phyloP scores from a whole-genome alignment of 345 rosid species.

The Kandelia obovata region DNA sequence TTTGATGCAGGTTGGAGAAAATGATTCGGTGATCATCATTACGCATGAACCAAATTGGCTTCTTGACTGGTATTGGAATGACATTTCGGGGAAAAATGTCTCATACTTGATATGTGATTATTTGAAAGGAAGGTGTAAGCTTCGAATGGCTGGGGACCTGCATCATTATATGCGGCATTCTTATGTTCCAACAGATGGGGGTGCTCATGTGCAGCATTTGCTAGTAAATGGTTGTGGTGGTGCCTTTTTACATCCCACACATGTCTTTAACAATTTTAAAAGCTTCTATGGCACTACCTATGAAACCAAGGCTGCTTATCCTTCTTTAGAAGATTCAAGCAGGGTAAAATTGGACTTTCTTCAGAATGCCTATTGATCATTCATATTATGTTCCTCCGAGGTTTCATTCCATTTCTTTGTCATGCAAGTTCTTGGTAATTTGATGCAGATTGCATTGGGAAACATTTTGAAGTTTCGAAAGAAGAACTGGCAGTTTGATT shows the following conservation, averaged over 20 bases:
- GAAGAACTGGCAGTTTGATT: conserved; percentile 99
- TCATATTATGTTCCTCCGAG: conserved; percentile 12
- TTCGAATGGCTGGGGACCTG: conserved; percentile 93
- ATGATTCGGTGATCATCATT: conserved; percentile 76
- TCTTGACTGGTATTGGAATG: conserved; percentile 92
- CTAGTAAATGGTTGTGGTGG: conserved; percentile 98
- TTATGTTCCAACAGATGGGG: conserved; percentile 63
- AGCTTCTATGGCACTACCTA: conserved; percentile 56
- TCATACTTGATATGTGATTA: conserved; percentile 70
- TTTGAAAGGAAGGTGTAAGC: conserved; percentile 89
- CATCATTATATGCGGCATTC: conserved; percentile 99
- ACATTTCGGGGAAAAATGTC: conserved; percentile 75
- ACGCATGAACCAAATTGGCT: conserved; percentile 99
- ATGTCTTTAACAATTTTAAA: conserved; percentile 76
- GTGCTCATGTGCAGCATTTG: conserved; percentile 76
- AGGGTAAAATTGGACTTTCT: conserved; percentile 45
- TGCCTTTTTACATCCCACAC: conserved; percentile 98
- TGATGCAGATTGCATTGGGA: conserved; percentile 90
- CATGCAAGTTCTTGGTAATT: conserved; percentile 1
- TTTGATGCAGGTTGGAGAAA: conserved; percentile 55
- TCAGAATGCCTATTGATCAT: conserved; percentile 3
- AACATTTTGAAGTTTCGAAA: conserved; percentile 97
- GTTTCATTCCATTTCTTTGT: conserved; percentile 8
- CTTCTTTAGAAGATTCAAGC: conserved; percentile 95
- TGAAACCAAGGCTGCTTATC: conserved; percentile 83